A percentile compares a stretch with the other conserved stretches of the same genome.
phyloP scores from a whole-genome alignment of 306 rosid genomes.

The Cucurbita maxima region DNA sequence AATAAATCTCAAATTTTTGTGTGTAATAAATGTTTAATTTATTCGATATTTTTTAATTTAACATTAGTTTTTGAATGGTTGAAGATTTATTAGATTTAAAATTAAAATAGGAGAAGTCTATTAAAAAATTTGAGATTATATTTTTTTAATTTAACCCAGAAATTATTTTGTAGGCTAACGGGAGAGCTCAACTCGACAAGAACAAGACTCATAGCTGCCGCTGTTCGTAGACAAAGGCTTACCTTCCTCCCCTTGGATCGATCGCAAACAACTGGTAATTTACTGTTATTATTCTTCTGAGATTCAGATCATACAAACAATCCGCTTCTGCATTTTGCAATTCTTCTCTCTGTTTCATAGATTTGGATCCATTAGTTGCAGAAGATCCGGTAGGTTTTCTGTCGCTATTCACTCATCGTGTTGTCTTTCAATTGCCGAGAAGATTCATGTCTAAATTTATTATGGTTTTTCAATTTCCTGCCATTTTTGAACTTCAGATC shows the following conservation, averaged over 20 bases:
- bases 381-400: neutral
- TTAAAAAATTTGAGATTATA: neutral
- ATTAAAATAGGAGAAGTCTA: too few relatives aligned
- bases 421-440: neutral
- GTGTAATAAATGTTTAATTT: too few relatives aligned
- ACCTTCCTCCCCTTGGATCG: neutral
- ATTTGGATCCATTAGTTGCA: neutral
- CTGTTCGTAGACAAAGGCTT: neutral
- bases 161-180: neutral
- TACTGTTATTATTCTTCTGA: neutral
- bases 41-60: too few relatives aligned
- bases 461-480: conserved; percentile 10
- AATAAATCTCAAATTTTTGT: too few relatives aligned
- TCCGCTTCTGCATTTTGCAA: neutral
- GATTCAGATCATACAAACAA: neutral
- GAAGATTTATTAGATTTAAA: too few relatives aligned
- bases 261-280: neutral
- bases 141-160: neutral
- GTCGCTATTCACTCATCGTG: neutral
- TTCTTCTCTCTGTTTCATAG: neutral
- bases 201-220: neutral
- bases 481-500: neutral
- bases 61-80: too few relatives aligned
- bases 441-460: neutral
- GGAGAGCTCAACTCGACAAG: neutral